A percentile compares a stretch with the other conserved stretches of the same genome.
phyloP scores from a whole-genome alignment of 192 early-diverging fungal genomes.

The Entophlyctis luteolus region DNA sequence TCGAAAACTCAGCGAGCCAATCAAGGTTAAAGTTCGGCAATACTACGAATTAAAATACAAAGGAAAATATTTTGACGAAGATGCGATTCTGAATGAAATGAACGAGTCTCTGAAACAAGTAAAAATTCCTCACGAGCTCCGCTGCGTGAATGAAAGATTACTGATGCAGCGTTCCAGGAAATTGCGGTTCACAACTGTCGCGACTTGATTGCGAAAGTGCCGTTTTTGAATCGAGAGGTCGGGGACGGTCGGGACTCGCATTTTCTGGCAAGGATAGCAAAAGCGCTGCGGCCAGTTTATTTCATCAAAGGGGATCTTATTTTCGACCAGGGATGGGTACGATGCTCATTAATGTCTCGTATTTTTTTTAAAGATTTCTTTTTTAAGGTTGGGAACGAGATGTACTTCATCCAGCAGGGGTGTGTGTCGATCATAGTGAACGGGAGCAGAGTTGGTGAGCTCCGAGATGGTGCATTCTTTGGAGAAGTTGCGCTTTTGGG shows the following conservation, averaged over 20 bases:
- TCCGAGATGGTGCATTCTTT: constrained; percentile 42
- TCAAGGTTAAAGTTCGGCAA: constrained; percentile 31
- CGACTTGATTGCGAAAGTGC: constrained; percentile 46
- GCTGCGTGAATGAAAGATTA: background rate
- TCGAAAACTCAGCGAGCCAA: constrained; percentile 30
- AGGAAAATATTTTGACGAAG: constrained; percentile 53
- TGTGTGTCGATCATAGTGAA: constrained; percentile 43
- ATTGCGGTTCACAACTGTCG: constrained; percentile 49
- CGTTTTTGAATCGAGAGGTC: constrained; percentile 40
- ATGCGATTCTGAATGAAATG: constrained; percentile 40
- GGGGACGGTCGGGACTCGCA: constrained; percentile 41
- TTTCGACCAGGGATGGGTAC: constrained; percentile 45
- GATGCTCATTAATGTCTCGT: background rate
- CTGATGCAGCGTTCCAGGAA: too few relatives aligned
- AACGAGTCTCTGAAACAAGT: constrained; percentile 45
- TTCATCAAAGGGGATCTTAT: constrained; percentile 46
- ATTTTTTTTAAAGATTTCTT: background rate
- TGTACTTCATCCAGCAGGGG: constrained; percentile 52
- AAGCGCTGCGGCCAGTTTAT: constrained; percentile 33
- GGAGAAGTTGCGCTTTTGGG: constrained; percentile 48
- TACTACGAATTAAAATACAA: constrained; percentile 51
- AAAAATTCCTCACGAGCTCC: background rate
- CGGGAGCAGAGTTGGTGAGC: constrained; percentile 29
- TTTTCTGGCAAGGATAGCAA: constrained; percentile 44
- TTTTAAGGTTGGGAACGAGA: constrained; percentile 43